Percentiles rank a stretch among this genome's conserved stretches.
Evolutionary conservation across 345 rosid genomes (phyloP).

Genomic region (Draba incana): DNA sequence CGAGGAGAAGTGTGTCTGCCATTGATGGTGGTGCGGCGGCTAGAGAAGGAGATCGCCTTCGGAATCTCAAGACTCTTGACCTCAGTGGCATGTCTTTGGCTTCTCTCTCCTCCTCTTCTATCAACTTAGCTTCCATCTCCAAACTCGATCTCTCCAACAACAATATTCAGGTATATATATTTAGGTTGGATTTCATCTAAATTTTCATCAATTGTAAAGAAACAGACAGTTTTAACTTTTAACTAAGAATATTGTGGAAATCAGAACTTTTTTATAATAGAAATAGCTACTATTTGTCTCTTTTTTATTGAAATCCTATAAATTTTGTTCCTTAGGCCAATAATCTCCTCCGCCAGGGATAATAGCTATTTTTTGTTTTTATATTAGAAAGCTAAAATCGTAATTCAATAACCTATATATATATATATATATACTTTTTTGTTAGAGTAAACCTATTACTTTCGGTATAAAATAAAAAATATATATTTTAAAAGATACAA

Average conservation of each 20-base stretch:
- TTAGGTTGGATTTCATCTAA: not conserved
- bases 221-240: not conserved
- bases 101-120: constrained; percentile 59
- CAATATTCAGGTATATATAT: constrained; percentile 68
- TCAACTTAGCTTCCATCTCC: constrained; percentile 61
- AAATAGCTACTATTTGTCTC: not conserved
- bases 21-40: constrained; percentile 23
- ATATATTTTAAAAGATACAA: not conserved
- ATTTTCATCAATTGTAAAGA: not conserved
- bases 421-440: not conserved
- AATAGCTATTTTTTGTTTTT: not conserved
- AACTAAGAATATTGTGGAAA: not conserved
- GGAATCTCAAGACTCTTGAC: constrained; percentile 55
- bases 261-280: not conserved
- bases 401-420: not conserved
- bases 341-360: too few species aligned
- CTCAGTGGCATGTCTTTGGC: constrained; percentile 71
- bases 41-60: constrained; percentile 39
- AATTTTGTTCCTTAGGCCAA: too few species aligned
- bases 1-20: constrained; percentile 32
- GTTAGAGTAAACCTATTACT: too few species aligned
- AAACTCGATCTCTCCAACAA: constrained; percentile 83
- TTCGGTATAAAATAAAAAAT: too few species aligned
- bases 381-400: not conserved
- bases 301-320: too few species aligned